phyloP scores from a whole-genome alignment of 202 grass and related monocot genomes.

The Zizania palustris region DNA sequence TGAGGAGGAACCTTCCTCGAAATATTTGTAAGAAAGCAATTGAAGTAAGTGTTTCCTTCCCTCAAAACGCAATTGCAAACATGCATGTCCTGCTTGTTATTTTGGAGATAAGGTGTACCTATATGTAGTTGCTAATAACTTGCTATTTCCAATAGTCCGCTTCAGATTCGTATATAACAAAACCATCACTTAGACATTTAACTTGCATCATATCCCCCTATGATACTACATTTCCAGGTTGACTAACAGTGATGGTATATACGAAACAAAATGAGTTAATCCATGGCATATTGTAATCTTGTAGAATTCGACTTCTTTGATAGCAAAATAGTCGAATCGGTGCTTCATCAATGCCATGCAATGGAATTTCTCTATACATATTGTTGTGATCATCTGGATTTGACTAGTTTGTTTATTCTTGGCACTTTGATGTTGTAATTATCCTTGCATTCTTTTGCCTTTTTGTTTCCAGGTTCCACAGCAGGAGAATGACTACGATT shows the following conservation, averaged over 20 bases:
- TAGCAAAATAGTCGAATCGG: no score
- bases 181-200: background rate
- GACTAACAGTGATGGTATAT: background rate
- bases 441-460: conserved; percentile 10
- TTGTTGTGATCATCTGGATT: conserved; percentile 7
- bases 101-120: background rate
- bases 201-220: conserved; percentile 18
- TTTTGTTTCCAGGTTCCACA: conserved; percentile 77
- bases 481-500: conserved; percentile 88
- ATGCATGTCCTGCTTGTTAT: background rate
- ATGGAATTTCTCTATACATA: conserved; percentile 6
- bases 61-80: conserved; percentile 3
- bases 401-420: conserved; percentile 15
- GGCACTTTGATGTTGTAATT: conserved; percentile 11
- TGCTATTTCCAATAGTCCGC: background rate
- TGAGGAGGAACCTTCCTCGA: conserved; percentile 68
- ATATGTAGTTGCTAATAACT: conserved; percentile 1
- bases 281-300: no score
- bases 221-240: background rate
- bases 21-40: conserved; percentile 69
- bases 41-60: conserved; percentile 42
- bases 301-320: no score
- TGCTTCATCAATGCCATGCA: background rate
- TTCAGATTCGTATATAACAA: conserved; percentile 18
- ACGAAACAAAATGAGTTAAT: no score